phyloP scores from a whole-genome alignment of 2,329 filamentous ascomycete species.

The Triangularia verruculosa region DNA sequence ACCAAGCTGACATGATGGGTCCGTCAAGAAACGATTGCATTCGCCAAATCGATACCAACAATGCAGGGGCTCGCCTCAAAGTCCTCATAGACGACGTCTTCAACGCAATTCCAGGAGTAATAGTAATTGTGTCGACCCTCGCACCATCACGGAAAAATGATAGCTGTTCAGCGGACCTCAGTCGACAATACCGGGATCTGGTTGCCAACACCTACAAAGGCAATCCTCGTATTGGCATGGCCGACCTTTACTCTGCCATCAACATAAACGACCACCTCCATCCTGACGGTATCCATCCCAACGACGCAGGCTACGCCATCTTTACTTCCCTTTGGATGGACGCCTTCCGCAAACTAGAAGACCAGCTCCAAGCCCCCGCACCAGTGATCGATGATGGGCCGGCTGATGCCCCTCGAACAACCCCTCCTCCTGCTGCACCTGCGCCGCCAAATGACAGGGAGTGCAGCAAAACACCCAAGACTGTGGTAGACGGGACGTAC shows the following conservation, averaged over 20 bases:
- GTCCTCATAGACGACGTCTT: constrained; percentile 8
- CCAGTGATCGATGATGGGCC: neutral
- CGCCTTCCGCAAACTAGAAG: constrained; percentile 16
- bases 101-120: neutral
- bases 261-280: constrained; percentile 3
- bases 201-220: neutral
- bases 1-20: neutral
- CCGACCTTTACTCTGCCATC: constrained; percentile 16
- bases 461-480: constrained; percentile 13
- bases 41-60: neutral
- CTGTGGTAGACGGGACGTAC: constrained; percentile 19
- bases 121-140: constrained; percentile 10
- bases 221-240: constrained; percentile 10
- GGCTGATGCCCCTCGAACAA: neutral
- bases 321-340: constrained; percentile 21
- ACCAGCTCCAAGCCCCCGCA: constrained; percentile 1
- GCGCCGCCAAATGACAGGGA: constrained; percentile 15
- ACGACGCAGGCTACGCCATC: constrained; percentile 16
- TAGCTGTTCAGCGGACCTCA: neutral
- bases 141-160: neutral
- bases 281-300: constrained; percentile 20
- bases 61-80: constrained; percentile 4
- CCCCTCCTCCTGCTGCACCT: neutral
- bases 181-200: constrained; percentile 7
- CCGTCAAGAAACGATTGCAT: constrained; percentile 10